phyloP scores from a whole-genome alignment of 108 stramenopile genomes.

The Skeletonema menzelii region DNA sequence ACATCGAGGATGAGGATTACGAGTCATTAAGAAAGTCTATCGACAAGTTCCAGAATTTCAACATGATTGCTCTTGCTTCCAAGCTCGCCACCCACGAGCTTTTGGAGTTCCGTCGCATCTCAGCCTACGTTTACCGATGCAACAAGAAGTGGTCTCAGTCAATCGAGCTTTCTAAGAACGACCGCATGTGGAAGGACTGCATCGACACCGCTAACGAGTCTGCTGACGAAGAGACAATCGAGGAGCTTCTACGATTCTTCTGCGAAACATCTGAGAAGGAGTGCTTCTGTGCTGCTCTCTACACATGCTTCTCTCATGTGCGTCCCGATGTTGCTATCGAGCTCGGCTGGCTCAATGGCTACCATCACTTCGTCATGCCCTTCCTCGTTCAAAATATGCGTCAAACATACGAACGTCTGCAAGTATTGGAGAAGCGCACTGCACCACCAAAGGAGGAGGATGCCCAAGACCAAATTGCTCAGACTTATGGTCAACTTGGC shows the following conservation, averaged over 20 bases:
- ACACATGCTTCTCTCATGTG: conserved; percentile 97
- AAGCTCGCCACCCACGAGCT: conserved; percentile 97
- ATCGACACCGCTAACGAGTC: conserved; percentile 98
- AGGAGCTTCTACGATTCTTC: conserved; percentile 97
- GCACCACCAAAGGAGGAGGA: conserved; percentile 87
- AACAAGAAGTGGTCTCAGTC: conserved; percentile 97
- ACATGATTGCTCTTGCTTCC: conserved; percentile 97
- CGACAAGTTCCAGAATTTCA: conserved; percentile 99
- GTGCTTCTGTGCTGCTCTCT: conserved; percentile 96
- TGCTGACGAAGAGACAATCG: conserved; percentile 89
- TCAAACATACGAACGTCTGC: conserved; percentile 82
- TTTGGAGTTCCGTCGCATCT: conserved; percentile 98
- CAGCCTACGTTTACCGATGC: conserved; percentile 97
- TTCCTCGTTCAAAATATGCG: conserved; percentile 97
- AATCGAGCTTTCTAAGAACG: conserved; percentile 96
- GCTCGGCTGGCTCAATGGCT: conserved; percentile 98
- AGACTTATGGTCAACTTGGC: conserved; percentile 74
- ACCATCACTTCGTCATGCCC: conserved; percentile 98
- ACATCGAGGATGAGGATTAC: conserved; percentile 98
- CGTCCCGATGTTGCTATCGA: conserved; percentile 98
- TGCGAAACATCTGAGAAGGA: conserved; percentile 97
- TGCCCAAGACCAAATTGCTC: conserved; percentile 74
- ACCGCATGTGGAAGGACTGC: conserved; percentile 99
- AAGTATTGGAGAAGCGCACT: conserved; percentile 91
- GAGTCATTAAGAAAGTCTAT: conserved; percentile 93